Conservation (phyloP, 768 basidiomycete species). For the Dacryopinax primogenitus region DNA sequence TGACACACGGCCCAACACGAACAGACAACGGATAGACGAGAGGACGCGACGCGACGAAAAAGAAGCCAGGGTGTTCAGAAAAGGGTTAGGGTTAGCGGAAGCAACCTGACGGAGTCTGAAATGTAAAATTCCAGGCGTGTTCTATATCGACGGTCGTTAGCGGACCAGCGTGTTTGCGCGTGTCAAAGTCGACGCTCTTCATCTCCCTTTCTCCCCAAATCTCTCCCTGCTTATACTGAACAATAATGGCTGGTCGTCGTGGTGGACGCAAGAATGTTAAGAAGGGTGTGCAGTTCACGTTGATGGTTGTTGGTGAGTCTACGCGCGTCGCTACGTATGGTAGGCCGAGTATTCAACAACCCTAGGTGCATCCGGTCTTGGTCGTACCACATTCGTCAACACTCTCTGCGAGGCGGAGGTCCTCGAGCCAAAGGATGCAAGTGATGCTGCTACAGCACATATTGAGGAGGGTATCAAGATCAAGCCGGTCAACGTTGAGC, state of each 20-base stretch:
- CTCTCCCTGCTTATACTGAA: neutral
- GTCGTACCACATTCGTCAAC: conserved; percentile 97
- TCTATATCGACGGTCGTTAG: conserved; percentile 4
- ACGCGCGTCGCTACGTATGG: conserved; percentile 8
- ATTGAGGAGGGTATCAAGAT: conserved; percentile 89
- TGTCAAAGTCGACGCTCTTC: conserved; percentile 9
- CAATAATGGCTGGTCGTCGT: conserved; percentile 18
- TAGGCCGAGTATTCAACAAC: neutral
- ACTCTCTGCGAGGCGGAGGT: conserved; percentile 96
- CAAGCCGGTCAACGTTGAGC: conserved; percentile 89
- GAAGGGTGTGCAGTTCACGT: conserved; percentile 96
- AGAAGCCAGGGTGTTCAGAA: neutral
- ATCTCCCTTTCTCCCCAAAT: conserved; percentile 8
- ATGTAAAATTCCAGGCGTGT: conserved; percentile 9
- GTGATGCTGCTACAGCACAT: conserved; percentile 78
- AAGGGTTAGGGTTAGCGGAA: neutral
- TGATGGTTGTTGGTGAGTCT: conserved; percentile 90
- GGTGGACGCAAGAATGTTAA: conserved; percentile 60
- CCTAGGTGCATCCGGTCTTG: conserved; percentile 89
- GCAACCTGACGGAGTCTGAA: conserved; percentile 1
- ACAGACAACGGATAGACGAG: neutral
- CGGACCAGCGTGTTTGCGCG: neutral
- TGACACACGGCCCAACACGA: neutral
- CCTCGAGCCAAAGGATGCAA: conserved; percentile 71
- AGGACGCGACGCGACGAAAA: neutral